phyloP scores from a whole-genome alignment of 306 rosid genomes.

The Dalbergia cochinchinensis region DNA sequence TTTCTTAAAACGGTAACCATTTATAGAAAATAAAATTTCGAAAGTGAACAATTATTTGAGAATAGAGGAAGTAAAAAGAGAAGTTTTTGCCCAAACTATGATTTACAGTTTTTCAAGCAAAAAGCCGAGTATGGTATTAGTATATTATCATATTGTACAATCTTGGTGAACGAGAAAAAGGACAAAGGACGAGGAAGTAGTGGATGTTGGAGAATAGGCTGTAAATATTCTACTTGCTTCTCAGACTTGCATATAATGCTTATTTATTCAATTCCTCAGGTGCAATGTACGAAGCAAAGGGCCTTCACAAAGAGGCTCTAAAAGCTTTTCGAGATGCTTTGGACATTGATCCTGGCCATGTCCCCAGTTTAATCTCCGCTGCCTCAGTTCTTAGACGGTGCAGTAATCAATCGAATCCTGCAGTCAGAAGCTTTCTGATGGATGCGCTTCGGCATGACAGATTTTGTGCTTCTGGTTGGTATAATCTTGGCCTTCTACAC shows the following conservation, averaged over 20 bases:
- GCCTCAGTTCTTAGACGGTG: conserved; percentile 66
- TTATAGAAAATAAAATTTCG: too few relatives aligned
- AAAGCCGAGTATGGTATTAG: not conserved
- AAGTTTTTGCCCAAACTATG: not conserved
- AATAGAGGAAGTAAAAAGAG: not conserved
- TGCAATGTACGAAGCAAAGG: conserved; percentile 68
- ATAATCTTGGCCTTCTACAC: conserved; percentile 79
- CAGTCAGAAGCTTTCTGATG: conserved; percentile 72
- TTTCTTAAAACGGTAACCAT: too few relatives aligned
- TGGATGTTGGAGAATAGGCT: conserved; percentile 17
- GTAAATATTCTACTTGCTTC: conserved; percentile 4
- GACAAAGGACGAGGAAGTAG: not conserved
- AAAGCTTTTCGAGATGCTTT: conserved; percentile 66
- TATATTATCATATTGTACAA: not conserved
- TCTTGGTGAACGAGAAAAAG: not conserved
- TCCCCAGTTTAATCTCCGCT: conserved; percentile 73
- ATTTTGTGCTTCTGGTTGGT: conserved; percentile 78
- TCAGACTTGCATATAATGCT: not conserved
- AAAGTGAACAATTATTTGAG: too few relatives aligned
- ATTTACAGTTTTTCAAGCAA: not conserved
- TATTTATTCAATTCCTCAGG: conserved; percentile 56
- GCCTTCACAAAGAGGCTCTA: conserved; percentile 74
- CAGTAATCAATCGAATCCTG: conserved; percentile 47
- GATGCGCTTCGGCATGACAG: conserved; percentile 74
- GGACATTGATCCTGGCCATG: conserved; percentile 72